phyloP scores from a whole-genome alignment of 148 eudicot genomes.

The Linanthus parryae region DNA sequence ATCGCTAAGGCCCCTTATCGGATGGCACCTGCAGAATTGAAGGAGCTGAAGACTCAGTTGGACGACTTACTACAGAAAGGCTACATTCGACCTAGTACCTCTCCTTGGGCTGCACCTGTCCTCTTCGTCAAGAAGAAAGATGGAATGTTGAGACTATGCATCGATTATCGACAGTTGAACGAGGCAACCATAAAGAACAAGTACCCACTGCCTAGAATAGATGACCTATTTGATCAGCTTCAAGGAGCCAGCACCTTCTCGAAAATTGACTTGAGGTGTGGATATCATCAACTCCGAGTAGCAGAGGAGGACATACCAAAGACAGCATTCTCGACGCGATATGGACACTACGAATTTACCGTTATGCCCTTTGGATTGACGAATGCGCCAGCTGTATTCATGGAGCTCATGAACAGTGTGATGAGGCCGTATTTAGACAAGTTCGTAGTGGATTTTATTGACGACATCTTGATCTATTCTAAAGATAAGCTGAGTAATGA shows the following conservation, averaged over 20 bases:
- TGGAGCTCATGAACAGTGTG: background rate
- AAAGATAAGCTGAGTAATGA: background rate
- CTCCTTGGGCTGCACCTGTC: background rate
- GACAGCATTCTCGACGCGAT: background rate
- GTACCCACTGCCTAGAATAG: constrained; percentile 1
- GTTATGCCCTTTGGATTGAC: constrained; percentile 3
- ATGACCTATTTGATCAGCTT: constrained; percentile 1
- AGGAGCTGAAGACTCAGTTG: background rate
- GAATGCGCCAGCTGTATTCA: background rate
- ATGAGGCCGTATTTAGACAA: background rate
- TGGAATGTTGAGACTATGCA: background rate
- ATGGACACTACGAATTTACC: background rate
- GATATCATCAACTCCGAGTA: constrained; percentile 1
- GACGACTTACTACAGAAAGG: background rate
- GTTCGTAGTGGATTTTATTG: background rate
- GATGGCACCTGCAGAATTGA: background rate
- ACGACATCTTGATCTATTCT: background rate
- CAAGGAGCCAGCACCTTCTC: background rate
- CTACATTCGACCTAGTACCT: background rate
- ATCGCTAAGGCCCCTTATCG: background rate
- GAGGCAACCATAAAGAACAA: background rate
- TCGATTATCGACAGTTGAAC: constrained; percentile 1
- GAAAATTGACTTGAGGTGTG: background rate
- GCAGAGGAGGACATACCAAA: background rate
- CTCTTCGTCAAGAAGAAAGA: background rate